phyloP scores from a whole-genome alignment of 169 alveolate genomes.

The Cryptosporidium canis region DNA sequence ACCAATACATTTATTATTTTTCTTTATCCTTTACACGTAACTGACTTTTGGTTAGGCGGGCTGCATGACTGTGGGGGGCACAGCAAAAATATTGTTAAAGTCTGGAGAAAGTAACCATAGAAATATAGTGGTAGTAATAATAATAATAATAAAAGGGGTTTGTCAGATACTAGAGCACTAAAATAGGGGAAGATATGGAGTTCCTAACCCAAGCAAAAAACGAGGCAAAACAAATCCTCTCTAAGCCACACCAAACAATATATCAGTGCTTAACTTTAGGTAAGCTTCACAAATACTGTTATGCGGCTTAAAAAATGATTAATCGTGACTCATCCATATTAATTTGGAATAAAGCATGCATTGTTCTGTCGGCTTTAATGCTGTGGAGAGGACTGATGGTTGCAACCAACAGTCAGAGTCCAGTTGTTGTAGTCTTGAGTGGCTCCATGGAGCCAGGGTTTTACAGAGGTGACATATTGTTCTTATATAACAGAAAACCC shows the following conservation, averaged over 20 bases:
- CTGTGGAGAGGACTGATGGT: slow-evolving; percentile 92
- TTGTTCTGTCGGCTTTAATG: slow-evolving; percentile 88
- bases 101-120: neutral
- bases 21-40: neutral
- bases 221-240: slow-evolving; percentile 50
- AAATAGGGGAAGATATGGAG: slow-evolving; percentile 20
- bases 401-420: slow-evolving; percentile 87
- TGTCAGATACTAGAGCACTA: neutral
- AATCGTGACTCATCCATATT: too few species aligned
- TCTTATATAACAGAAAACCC: slow-evolving; percentile 77
- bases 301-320: too few species aligned
- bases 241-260: slow-evolving; percentile 57
- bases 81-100: neutral
- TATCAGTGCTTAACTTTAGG: slow-evolving; percentile 50
- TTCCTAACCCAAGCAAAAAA: slow-evolving; percentile 32
- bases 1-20: neutral
- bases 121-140: neutral
- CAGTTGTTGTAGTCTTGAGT: slow-evolving; percentile 93
- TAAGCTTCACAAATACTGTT: slow-evolving; percentile 30
- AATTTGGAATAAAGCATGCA: slow-evolving; percentile 47
- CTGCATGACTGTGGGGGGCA: slow-evolving; percentile 33
- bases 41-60: slow-evolving; percentile 22
- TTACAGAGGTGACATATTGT: slow-evolving; percentile 93
- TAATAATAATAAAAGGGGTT: slow-evolving; percentile 1
- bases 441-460: slow-evolving; percentile 96